Percentiles rank a stretch among this genome's conserved stretches.
Evolutionary conservation across 2,329 filamentous ascomycete species (phyloP).

Genomic region (Stachybotrys elegans): DNA sequence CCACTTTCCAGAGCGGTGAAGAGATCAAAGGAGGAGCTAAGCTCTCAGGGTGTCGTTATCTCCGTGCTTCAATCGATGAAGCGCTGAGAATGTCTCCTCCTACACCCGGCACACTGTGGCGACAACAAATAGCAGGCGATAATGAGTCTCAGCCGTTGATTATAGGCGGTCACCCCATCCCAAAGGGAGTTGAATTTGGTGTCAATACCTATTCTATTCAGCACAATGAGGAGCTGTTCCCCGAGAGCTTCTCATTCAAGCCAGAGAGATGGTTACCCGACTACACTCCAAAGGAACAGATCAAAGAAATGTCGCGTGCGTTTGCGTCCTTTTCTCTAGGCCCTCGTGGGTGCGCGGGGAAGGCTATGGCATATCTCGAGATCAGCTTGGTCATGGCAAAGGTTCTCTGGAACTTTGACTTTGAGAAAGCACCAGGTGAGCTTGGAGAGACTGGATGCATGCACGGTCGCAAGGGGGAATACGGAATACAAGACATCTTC

Average conservation of each 20-base stretch:
- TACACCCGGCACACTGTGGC: background rate
- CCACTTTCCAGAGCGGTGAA: background rate
- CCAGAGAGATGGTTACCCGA: background rate
- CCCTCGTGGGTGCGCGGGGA: background rate
- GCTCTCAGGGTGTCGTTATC: background rate
- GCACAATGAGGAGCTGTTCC: background rate
- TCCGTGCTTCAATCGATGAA: background rate
- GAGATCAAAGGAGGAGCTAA: background rate
- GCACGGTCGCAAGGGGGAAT: background rate
- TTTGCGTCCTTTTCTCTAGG: background rate
- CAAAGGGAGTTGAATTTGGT: background rate
- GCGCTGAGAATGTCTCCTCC: background rate
- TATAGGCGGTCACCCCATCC: background rate
- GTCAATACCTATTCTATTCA: background rate
- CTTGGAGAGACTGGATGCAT: background rate
- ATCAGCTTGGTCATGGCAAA: background rate
- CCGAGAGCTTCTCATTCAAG: background rate
- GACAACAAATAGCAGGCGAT: background rate
- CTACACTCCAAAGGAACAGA: background rate
- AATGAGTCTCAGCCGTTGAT: background rate
- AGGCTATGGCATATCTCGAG: background rate
- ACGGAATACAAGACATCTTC: background rate
- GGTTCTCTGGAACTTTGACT: background rate
- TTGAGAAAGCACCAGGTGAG: background rate
- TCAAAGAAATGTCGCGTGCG: background rate